Conservation (phyloP, 2,329 filamentous ascomycete genomes). For the Arthrobotrys entomopaga region DNA sequence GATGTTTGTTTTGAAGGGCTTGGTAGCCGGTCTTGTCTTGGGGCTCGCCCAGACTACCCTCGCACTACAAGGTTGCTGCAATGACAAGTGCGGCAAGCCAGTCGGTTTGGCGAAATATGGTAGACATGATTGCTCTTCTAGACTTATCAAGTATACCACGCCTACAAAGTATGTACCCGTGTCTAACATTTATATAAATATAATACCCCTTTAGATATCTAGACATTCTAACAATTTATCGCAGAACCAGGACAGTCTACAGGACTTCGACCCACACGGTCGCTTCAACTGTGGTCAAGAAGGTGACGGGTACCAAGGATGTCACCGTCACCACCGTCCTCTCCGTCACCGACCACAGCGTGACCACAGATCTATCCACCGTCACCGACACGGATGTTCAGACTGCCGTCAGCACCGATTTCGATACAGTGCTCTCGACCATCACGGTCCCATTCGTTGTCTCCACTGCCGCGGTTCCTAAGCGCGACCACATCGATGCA, state of each 20-base stretch:
- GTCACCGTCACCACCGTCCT: constrained; percentile 25
- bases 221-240: neutral
- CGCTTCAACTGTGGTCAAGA: neutral
- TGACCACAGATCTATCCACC: constrained; percentile 29
- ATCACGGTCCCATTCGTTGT: constrained; percentile 25
- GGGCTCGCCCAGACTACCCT: constrained; percentile 27
- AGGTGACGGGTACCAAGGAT: constrained; percentile 18
- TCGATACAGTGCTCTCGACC: constrained; percentile 16
- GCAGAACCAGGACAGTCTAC: neutral
- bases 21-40: constrained; percentile 28
- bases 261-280: constrained; percentile 16
- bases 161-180: constrained; percentile 30
- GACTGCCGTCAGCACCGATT: constrained; percentile 23
- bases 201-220: neutral
- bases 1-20: constrained; percentile 40
- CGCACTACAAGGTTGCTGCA: constrained; percentile 26
- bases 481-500: neutral
- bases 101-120: constrained; percentile 28
- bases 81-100: constrained; percentile 41
- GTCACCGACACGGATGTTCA: constrained; percentile 18
- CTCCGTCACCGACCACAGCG: constrained; percentile 33
- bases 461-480: neutral
- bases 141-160: constrained; percentile 34
- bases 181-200: neutral
- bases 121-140: constrained; percentile 35